phyloP scores from a whole-genome alignment of 192 early-diverging fungal species.

The Coemansia sp. region DNA sequence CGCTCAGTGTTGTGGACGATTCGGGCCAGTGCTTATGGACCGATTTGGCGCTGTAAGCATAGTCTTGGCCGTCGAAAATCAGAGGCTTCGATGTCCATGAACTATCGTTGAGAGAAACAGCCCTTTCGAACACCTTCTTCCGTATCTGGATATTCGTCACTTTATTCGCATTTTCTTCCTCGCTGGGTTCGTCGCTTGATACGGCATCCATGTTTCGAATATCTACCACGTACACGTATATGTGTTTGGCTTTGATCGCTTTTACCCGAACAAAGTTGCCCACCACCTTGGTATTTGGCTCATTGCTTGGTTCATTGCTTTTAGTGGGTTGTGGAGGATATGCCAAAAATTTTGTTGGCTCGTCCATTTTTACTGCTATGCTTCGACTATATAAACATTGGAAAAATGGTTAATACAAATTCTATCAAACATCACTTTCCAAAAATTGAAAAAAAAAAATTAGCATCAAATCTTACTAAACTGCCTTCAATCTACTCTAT shows the following conservation, averaged over 20 bases:
- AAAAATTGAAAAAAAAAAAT: too few relatives aligned
- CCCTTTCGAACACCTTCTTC: neutral
- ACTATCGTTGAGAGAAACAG: neutral
- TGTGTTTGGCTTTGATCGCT: constrained; percentile 12
- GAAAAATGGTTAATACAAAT: too few relatives aligned
- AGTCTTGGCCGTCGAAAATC: constrained; percentile 27
- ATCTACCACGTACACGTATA: constrained; percentile 36
- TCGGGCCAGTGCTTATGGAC: constrained; percentile 15
- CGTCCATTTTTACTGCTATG: neutral
- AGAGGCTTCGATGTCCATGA: neutral
- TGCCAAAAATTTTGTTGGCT: neutral
- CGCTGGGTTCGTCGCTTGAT: neutral
- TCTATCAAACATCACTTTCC: too few relatives aligned
- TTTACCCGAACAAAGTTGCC: constrained; percentile 16
- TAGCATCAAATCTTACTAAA: too few relatives aligned
- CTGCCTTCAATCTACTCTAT: too few relatives aligned
- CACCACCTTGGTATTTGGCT: neutral
- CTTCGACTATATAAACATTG: too few relatives aligned
- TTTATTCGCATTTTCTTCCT: neutral
- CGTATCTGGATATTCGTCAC: constrained; percentile 1
- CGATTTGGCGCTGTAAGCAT: constrained; percentile 22
- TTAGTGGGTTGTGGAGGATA: neutral
- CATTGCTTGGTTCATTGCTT: neutral
- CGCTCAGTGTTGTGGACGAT: neutral
- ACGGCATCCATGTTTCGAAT: constrained; percentile 33